Conservation (phyloP, 768 basidiomycete species). For the Melanogaster broomeanus region DNA sequence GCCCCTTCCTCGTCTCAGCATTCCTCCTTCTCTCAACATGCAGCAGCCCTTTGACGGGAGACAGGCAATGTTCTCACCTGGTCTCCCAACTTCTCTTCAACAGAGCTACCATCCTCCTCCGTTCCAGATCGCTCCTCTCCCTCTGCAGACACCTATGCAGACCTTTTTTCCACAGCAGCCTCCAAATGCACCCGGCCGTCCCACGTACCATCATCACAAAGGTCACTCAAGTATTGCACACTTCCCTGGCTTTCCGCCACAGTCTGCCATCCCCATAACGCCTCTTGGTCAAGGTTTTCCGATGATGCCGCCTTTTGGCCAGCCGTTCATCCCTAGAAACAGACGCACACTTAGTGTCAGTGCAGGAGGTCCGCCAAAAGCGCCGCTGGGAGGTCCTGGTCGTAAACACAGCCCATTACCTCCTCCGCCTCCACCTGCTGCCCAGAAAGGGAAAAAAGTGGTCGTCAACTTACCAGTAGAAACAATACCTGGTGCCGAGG, state of each 20-base stretch:
- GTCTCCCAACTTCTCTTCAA: constrained; percentile 59
- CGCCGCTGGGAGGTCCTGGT: constrained; percentile 76
- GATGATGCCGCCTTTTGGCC: constrained; percentile 46
- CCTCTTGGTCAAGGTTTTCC: constrained; percentile 62
- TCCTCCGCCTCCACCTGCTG: constrained; percentile 31
- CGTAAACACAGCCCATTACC: constrained; percentile 74
- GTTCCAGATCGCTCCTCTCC: constrained; percentile 44
- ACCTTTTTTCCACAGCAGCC: constrained; percentile 57
- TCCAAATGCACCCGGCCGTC: constrained; percentile 52
- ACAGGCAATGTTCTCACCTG: constrained; percentile 64
- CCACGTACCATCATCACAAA: constrained; percentile 51
- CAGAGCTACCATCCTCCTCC: constrained; percentile 55
- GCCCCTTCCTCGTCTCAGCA: constrained; percentile 57
- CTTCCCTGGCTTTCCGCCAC: constrained; percentile 61
- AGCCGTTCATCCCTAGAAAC: constrained; percentile 60
- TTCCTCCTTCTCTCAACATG: constrained; percentile 52
- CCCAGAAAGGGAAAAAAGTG: constrained; percentile 62
- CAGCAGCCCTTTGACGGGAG: constrained; percentile 55
- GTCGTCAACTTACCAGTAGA: constrained; percentile 76
- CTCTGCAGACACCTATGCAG: constrained; percentile 76
- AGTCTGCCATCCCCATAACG: constrained; percentile 55
- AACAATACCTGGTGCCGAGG: constrained; percentile 40
- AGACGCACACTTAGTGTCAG: constrained; percentile 67
- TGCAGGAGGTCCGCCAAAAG: constrained; percentile 88
- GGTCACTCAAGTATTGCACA: constrained; percentile 63